These are phyloP conservation scores for Ramichloridium luteum DNA, from an alignment of 2,329 filamentous ascomycete genomes.

Conservation along the genomic window DNA sequence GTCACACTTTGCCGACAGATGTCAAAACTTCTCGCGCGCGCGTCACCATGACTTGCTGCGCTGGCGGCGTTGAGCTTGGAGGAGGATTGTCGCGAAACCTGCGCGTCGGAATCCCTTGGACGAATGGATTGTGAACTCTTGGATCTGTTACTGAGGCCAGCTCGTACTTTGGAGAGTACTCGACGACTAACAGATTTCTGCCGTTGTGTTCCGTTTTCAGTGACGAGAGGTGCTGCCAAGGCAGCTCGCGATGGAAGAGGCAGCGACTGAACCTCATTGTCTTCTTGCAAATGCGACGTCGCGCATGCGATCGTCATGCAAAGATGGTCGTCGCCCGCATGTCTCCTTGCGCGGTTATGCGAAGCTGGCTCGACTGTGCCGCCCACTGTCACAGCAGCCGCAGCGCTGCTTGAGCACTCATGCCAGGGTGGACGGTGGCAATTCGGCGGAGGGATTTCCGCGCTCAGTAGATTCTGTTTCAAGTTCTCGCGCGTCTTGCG, in stretches of 20 bases:
- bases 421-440: conserved; percentile 1
- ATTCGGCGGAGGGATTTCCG: conserved; percentile 18
- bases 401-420: neutral
- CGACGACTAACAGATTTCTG: conserved; percentile 25
- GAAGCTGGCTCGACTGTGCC: neutral
- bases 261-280: neutral
- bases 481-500: conserved; percentile 27
- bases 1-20: too few relatives aligned
- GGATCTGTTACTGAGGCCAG: conserved; percentile 20
- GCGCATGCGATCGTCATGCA: neutral
- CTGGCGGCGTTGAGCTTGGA: conserved; percentile 15
- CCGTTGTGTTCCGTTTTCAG: conserved; percentile 10
- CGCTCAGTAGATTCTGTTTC: conserved; percentile 12
- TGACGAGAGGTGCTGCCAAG: neutral
- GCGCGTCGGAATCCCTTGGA: conserved; percentile 17
- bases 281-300: neutral
- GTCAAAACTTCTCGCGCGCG: neutral
- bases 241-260: neutral
- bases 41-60: neutral
- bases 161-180: conserved; percentile 25
- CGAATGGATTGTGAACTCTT: conserved; percentile 18
- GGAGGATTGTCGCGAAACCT: conserved; percentile 21
- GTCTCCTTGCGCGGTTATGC: neutral
- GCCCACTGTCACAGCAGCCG: conserved; percentile 1
- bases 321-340: neutral